A percentile compares a stretch with the other conserved stretches of the same genome.
Evolutionary conservation across 1,139 yeast species (phyloP).

Genomic region (Candida buenavistaensis): DNA sequence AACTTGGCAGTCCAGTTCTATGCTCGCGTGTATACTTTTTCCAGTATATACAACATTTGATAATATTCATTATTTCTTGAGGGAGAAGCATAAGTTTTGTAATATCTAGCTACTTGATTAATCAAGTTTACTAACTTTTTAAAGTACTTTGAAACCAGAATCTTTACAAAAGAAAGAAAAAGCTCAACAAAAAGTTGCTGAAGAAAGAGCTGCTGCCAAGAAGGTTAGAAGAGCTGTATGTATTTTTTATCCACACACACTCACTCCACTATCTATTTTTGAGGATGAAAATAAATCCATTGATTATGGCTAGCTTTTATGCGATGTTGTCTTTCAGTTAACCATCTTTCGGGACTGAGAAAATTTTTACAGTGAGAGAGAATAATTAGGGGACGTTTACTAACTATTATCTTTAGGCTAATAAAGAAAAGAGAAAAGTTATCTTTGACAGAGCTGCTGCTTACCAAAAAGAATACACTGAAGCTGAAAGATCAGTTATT

Average conservation of each 20-base stretch:
- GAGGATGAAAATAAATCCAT: conserved; percentile 62
- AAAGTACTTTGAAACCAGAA: conserved; percentile 73
- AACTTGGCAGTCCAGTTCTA: conserved; percentile 50
- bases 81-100: conserved; percentile 18
- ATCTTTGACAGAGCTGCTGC: conserved; percentile 97
- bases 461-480: conserved; percentile 95
- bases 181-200: conserved; percentile 85
- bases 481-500: conserved; percentile 91
- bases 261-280: conserved; percentile 23
- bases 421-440: conserved; percentile 91
- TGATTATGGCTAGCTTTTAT: conserved; percentile 71
- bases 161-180: conserved; percentile 92
- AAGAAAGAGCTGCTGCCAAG: conserved; percentile 85
- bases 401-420: conserved; percentile 55
- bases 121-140: conserved; percentile 33
- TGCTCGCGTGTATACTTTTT: conserved; percentile 25
- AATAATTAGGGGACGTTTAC: too few relatives aligned
- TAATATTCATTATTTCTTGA: conserved; percentile 12
- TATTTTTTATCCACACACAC: conserved; percentile 22
- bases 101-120: conserved; percentile 1
- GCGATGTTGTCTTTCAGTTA: conserved; percentile 93
- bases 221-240: conserved; percentile 89
- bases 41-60: conserved; percentile 22
- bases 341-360: conserved; percentile 99
- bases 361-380: too few relatives aligned